Conservation (phyloP, 148 eudicot genomes). For the Chenopodium quinoa region DNA sequence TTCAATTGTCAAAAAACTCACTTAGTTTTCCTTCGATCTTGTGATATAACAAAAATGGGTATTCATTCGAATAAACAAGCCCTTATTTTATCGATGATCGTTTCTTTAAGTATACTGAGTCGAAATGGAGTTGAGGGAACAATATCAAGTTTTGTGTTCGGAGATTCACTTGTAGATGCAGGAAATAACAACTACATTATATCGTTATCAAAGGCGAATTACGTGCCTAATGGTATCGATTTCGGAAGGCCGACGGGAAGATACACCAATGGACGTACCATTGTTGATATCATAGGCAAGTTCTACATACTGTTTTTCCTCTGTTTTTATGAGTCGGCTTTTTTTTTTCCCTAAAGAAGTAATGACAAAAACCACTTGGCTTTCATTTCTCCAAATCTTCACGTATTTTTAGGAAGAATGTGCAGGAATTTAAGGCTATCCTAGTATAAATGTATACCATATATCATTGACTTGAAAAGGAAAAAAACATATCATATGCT, state of each 20-base stretch:
- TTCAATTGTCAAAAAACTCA: not conserved
- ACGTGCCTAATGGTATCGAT: slow-evolving; percentile 65
- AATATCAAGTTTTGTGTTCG: slow-evolving; percentile 69
- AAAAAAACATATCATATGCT: not conserved
- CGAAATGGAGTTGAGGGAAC: not conserved
- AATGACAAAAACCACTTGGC: not conserved
- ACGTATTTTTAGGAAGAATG: not conserved
- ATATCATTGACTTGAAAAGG: not conserved
- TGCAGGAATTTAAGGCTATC: not conserved
- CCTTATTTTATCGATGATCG: not conserved
- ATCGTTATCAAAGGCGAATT: slow-evolving; percentile 65
- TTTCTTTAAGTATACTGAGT: not conserved
- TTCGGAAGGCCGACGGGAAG: slow-evolving; percentile 71
- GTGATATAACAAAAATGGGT: not conserved
- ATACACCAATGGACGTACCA: slow-evolving; percentile 78
- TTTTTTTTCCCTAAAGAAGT: not conserved
- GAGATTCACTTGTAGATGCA: slow-evolving; percentile 74
- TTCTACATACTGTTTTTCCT: not conserved
- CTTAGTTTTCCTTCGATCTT: not conserved
- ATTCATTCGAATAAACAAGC: not conserved
- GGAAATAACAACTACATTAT: slow-evolving; percentile 80
- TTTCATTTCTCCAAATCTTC: not conserved
- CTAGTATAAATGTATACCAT: not conserved
- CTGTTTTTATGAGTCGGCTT: no score
- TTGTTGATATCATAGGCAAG: slow-evolving; percentile 65